A percentile compares a stretch with the other conserved stretches of the same genome.
Conservation (phyloP, 225 moss, liverwort and hornwort species). For the Asterella californica region DNA sequence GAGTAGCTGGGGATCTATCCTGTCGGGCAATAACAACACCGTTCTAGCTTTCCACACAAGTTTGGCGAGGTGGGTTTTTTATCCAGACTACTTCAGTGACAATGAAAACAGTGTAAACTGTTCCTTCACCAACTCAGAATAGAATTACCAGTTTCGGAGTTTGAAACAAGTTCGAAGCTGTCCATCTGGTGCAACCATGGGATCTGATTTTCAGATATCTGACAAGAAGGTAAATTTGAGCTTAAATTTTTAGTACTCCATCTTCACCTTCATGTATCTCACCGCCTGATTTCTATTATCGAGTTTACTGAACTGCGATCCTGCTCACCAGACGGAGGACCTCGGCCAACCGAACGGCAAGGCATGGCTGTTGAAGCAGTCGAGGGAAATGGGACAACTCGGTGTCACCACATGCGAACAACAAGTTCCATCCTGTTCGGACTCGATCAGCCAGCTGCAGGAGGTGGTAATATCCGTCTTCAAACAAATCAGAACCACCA, state of each 20-base stretch:
- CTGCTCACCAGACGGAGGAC: not conserved
- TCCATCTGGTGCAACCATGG: not conserved
- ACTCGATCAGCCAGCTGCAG: conserved; percentile 12
- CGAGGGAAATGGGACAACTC: conserved; percentile 30
- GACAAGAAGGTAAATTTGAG: too few relatives aligned
- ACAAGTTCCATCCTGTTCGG: conserved; percentile 23
- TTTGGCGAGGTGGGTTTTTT: not conserved
- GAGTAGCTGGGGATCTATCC: conserved; percentile 20
- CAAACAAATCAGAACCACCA: conserved; percentile 28
- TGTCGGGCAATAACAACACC: not conserved
- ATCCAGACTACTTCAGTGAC: too few relatives aligned
- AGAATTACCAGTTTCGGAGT: not conserved
- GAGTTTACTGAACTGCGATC: not conserved
- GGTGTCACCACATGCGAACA: conserved; percentile 24
- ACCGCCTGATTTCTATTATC: not conserved
- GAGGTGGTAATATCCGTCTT: conserved; percentile 25
- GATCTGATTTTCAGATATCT: not conserved
- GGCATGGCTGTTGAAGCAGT: conserved; percentile 34
- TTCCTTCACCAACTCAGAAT: not conserved
- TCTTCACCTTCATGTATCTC: not conserved
- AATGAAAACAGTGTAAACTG: too few relatives aligned
- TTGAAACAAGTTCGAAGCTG: not conserved
- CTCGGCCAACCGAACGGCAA: conserved; percentile 21
- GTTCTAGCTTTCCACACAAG: not conserved
- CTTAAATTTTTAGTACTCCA: too few relatives aligned